Percentiles rank a stretch among this genome's conserved stretches.
Conservation (phyloP, 2,329 filamentous ascomycete genomes). For the Cladophialophora exuberans region DNA sequence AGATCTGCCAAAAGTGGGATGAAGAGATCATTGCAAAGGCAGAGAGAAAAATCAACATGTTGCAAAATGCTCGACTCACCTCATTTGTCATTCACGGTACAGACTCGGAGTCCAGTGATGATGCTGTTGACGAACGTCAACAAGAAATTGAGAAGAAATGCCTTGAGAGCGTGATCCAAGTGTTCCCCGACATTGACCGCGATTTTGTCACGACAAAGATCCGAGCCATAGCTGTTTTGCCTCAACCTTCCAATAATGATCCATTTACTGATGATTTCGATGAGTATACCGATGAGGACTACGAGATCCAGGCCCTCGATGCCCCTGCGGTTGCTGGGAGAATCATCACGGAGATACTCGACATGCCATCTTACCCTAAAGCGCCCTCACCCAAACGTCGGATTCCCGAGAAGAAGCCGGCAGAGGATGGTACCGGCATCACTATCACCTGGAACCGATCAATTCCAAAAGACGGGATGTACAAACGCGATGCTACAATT, state of each 20-base stretch:
- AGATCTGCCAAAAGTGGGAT: conserved; percentile 32
- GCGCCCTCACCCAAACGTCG: conserved; percentile 34
- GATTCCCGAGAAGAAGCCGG: conserved; percentile 40
- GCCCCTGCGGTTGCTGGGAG: conserved; percentile 30
- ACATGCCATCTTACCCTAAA: conserved; percentile 47
- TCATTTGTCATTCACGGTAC: conserved; percentile 6
- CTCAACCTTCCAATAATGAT: no score
- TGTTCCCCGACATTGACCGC: conserved; percentile 54
- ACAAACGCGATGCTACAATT: conserved; percentile 34
- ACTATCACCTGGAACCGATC: conserved; percentile 36
- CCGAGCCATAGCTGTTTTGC: no score
- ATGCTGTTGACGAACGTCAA: background rate
- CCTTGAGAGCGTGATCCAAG: conserved; percentile 42
- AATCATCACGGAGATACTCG: conserved; percentile 49
- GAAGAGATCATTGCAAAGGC: conserved; percentile 6
- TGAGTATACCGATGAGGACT: conserved; percentile 4
- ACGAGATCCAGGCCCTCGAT: background rate
- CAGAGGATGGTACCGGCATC: conserved; percentile 40
- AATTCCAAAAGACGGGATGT: conserved; percentile 22
- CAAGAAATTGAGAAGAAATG: conserved; percentile 26
- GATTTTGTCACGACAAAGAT: conserved; percentile 41
- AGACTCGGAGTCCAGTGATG: conserved; percentile 18
- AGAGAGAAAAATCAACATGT: conserved; percentile 12
- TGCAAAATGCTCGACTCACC: conserved; percentile 3
- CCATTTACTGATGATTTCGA: conserved; percentile 26